Evolutionary conservation across 495 filamentous ascomycete species (phyloP), one percentile per base, ranked within the genome.

Genomic region (Hypoxylon perforatum): DNA sequence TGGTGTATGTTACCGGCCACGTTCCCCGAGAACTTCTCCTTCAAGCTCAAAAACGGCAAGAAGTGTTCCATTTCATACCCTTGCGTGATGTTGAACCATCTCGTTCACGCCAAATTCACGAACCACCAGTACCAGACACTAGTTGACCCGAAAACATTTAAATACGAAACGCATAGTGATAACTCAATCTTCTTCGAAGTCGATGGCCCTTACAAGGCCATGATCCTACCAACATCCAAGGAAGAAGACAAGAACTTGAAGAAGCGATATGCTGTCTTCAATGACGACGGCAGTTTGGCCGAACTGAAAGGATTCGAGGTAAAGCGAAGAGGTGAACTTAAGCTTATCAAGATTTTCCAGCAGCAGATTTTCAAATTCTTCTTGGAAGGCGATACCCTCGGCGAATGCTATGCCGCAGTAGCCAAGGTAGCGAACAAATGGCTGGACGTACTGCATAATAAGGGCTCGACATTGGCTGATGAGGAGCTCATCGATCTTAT

Each of bases 111-210:
- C 21, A 90, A 88, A 65, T 99, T 97, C 76, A 99, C 95, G 9
- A 99, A 99, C 70, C 87, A 97, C 70, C 96, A 98, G 65, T 99
- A 99, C 72, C 93, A 98, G 76, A 91, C 91, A 0, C 81, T 99
- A 18, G 83, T 88, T 0, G 93, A 98, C 69, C 87, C 87, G 2
- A 80, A 83, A 33, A 90, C 87, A 0, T 93, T 92, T 85, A 90
- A 87, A 69, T 99, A 99, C 72, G 90, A 96, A 70, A 98, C 94
- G 0, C 89, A 94, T 70, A 97, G 94, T 75, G 95, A 99, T 70
- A 99, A 99, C 77, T 92, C 94, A 21, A 99, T 99, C 73, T 98
- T 99, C 81, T 99, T 99, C 77, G 95, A 99, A 76, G 95, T 99
- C 23, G 95, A 99, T 71, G 95, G 95, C 3, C 95, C 95, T 0